Conservation (phyloP, 306 rosid species). For the Luffa acutangula region DNA sequence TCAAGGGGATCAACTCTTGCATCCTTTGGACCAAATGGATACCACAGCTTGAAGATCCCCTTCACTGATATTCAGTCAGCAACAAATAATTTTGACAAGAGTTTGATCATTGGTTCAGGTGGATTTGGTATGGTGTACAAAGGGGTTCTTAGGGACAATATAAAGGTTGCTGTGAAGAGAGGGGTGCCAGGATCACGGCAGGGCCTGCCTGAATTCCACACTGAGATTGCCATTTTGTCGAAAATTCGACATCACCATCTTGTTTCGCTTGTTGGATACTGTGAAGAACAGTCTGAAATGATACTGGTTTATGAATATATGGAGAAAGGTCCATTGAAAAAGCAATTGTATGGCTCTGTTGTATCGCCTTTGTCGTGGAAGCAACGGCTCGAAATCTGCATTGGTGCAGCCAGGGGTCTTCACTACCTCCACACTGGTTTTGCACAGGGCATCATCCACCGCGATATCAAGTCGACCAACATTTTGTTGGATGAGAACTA, state of each 20-base stretch:
- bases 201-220: conserved; percentile 96
- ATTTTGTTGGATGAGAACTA: conserved; percentile 76
- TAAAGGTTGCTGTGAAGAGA: conserved; percentile 91
- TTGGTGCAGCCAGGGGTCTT: conserved; percentile 91
- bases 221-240: conserved; percentile 73
- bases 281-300: conserved; percentile 96
- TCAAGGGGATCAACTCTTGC: conserved; percentile 49
- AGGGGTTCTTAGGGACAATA: conserved; percentile 60
- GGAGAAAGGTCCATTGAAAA: conserved; percentile 81
- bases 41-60: conserved; percentile 60
- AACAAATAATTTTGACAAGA: conserved; percentile 71
- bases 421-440: conserved; percentile 98
- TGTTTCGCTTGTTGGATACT: conserved; percentile 84
- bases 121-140: conserved; percentile 92
- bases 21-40: conserved; percentile 78
- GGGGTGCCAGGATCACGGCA: conserved; percentile 95
- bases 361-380: conserved; percentile 64
- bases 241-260: conserved; percentile 91
- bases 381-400: conserved; percentile 91
- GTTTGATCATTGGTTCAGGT: conserved; percentile 71
- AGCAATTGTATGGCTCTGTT: conserved; percentile 57
- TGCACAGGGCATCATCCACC: conserved; percentile 94
- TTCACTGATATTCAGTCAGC: conserved; percentile 64
- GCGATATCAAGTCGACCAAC: conserved; percentile 93
- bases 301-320: conserved; percentile 87